Conservation (phyloP, 306 rosid species). For the Cucurbita pepo region DNA sequence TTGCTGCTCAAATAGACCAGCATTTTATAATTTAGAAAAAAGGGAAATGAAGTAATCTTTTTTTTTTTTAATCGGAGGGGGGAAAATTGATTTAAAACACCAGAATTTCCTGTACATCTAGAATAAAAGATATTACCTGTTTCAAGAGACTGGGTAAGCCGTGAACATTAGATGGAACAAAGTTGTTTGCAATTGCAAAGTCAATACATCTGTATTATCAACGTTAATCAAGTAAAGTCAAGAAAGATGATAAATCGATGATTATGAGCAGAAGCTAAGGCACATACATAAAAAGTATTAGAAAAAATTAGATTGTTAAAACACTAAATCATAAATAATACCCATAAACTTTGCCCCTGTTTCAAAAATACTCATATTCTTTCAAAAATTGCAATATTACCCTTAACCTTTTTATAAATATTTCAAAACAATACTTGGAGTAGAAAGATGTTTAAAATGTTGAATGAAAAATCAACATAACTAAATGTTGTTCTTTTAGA, state of each 20-base stretch:
- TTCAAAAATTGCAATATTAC: no score
- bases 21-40: not conserved
- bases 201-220: slow-evolving; percentile 59
- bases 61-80: not conserved
- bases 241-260: not conserved
- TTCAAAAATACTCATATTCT: no score
- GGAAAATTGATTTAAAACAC: not conserved
- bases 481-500: no score
- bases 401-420: no score
- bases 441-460: no score
- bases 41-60: not conserved
- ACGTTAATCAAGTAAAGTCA: slow-evolving; percentile 15
- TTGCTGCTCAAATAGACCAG: not conserved
- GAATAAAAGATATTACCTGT: slow-evolving; percentile 34
- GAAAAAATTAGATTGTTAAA: no score
- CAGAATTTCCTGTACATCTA: not conserved
- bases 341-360: no score
- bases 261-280: not conserved
- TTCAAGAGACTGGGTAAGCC: slow-evolving; percentile 40
- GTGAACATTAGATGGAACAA: slow-evolving; percentile 20
- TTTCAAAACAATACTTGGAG: no score
- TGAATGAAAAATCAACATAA: no score
- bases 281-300: not conserved
- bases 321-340: no score
- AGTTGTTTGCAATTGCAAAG: slow-evolving; percentile 47